Evolutionary conservation across 352 stramenopile species (phyloP), one percentile per base, ranked within the genome.

Genomic region (Pythium aphanidermatum): DNA sequence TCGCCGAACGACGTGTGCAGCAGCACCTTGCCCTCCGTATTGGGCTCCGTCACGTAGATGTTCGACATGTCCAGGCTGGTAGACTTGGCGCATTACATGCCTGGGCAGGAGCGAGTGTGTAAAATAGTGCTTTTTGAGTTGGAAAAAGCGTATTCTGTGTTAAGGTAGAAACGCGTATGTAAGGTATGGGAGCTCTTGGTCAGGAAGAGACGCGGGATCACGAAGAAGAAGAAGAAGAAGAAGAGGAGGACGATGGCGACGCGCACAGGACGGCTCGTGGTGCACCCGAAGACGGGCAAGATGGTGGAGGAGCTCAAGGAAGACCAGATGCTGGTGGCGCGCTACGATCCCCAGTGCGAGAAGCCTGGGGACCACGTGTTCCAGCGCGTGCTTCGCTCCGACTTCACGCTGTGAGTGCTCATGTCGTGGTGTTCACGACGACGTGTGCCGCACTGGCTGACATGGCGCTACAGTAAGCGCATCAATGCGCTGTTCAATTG

Each of bases 1-100:
- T 98, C 92, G n/a, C 96, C 96, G 51, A 97, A 94, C 31, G 87
- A 96, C 41, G 96, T 99, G 56, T 98, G 83, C 29, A 99, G 70
- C 20, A 99, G 68, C 40, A 99, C 91, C 55, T 97, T 97, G 16
- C 95, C 96, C 49, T 95, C 75, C 27, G 95, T 98, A 34, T 82
- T 70, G 17, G 96, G 96, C 77, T 99, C 96, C 2, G 92, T 98
- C 39, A 96, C 89, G 68, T 99, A 99, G 31, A 99, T 95, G 61
- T 92, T 95, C 26, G 88, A 97, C 96, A 99, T 98, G 51, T n/a
- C n/a, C n/a, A n/a, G n/a, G n/a, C n/a, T n/a, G n/a, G n/a, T n/a
- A n/a, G n/a, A n/a, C n/a, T n/a, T n/a, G n/a, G n/a, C n/a, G n/a
- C n/a, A n/a, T n/a, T n/a, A n/a, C n/a, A n/a, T n/a, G n/a, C n/a